These are phyloP conservation scores for Pichia kluyveri DNA, from an alignment of 805 yeast genomes.

Conservation along the genomic window DNA sequence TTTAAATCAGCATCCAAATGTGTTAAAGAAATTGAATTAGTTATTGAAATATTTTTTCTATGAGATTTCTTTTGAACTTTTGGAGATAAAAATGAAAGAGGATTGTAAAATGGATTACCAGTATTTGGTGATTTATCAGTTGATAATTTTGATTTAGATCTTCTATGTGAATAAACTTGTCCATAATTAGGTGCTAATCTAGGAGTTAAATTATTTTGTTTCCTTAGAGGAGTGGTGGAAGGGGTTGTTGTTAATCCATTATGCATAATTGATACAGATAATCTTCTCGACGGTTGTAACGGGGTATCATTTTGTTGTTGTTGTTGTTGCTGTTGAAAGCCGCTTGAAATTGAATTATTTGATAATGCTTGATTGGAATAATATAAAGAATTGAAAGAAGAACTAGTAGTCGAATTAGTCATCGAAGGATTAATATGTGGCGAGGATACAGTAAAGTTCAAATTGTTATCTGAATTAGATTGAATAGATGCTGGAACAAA, in stretches of 20 bases:
- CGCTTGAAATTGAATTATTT: slow-evolving; percentile 8
- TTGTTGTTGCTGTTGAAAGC: not conserved
- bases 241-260: slow-evolving; percentile 3
- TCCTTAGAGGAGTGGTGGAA: not conserved
- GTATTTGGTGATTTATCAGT: slow-evolving; percentile 27
- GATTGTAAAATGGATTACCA: slow-evolving; percentile 42
- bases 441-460: slow-evolving; percentile 2
- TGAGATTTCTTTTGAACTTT: slow-evolving; percentile 23
- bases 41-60: slow-evolving; percentile 24
- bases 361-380: slow-evolving; percentile 6
- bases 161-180: slow-evolving; percentile 9
- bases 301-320: slow-evolving; percentile 9
- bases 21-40: slow-evolving; percentile 22
- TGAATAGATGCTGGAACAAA: slow-evolving; percentile 21
- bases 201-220: slow-evolving; percentile 11
- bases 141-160: slow-evolving; percentile 15
- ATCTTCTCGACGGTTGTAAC: slow-evolving; percentile 15
- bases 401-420: slow-evolving; percentile 3
- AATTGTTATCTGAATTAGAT: slow-evolving; percentile 15
- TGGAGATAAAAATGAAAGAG: slow-evolving; percentile 36
- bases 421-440: slow-evolving; percentile 22
- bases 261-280: slow-evolving; percentile 3
- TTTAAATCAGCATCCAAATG: slow-evolving; percentile 26
- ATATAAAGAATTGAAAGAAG: slow-evolving; percentile 3
- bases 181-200: slow-evolving; percentile 1